Conservation (phyloP, 257 asterid genomes). For the Solanum commersonii region DNA sequence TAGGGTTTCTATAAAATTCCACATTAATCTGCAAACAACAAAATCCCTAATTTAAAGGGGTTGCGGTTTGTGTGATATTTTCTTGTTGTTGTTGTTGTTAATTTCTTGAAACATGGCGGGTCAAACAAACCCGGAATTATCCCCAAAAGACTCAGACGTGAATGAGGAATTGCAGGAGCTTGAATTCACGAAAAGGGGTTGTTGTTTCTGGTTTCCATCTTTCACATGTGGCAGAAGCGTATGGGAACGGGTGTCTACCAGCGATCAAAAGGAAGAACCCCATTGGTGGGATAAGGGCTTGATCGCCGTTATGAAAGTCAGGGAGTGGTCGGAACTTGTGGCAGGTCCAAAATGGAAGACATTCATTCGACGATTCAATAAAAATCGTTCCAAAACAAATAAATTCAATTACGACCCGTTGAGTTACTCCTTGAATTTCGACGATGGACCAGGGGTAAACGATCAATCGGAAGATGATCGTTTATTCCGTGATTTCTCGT, state of each 20-base stretch:
- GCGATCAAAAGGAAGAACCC: slow-evolving; percentile 28
- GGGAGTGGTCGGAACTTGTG: slow-evolving; percentile 73
- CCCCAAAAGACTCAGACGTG: slow-evolving; percentile 4
- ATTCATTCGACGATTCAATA: slow-evolving; percentile 62
- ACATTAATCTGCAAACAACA: background rate
- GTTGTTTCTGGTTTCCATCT: slow-evolving; percentile 54
- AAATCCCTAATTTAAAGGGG: background rate
- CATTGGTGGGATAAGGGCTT: slow-evolving; percentile 36
- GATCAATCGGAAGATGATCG: slow-evolving; percentile 29
- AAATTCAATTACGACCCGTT: slow-evolving; percentile 53
- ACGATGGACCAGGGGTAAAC: slow-evolving; percentile 34
- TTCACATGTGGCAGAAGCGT: slow-evolving; percentile 18
- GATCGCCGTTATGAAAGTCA: slow-evolving; percentile 36
- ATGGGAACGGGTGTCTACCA: slow-evolving; percentile 51
- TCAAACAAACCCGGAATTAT: slow-evolving; percentile 12
- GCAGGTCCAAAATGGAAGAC: slow-evolving; percentile 98
- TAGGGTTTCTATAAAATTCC: background rate
- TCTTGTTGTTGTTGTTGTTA: slow-evolving; percentile 39
- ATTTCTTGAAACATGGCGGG: slow-evolving; percentile 14
- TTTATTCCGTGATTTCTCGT: slow-evolving; percentile 35
- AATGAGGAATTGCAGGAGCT: slow-evolving; percentile 23
- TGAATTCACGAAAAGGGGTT: slow-evolving; percentile 13
- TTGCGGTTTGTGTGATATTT: background rate
- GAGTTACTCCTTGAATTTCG: slow-evolving; percentile 72
- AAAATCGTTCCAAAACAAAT: slow-evolving; percentile 20